Evolutionary conservation across 768 basidiomycete genomes (phyloP).

Genomic region (Agaricus sinodeliciosus): DNA sequence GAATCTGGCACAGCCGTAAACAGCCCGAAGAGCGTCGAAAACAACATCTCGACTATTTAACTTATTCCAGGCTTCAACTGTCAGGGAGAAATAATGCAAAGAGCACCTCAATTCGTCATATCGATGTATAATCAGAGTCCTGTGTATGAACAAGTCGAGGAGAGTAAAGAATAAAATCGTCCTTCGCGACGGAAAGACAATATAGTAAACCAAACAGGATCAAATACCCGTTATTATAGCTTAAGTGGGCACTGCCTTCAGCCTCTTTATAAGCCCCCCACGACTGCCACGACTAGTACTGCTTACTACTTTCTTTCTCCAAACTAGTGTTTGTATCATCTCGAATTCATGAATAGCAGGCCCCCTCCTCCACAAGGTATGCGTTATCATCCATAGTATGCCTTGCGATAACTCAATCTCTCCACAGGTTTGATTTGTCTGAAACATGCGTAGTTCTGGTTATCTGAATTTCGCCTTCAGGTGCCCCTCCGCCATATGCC

Average conservation of each 20-base stretch:
- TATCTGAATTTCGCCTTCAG: conserved; percentile 17
- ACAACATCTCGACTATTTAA: too few relatives aligned
- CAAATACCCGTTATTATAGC: neutral
- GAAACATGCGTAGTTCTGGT: too few relatives aligned
- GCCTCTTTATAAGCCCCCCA: conserved; percentile 1
- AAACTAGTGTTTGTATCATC: neutral
- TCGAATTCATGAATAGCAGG: conserved; percentile 26
- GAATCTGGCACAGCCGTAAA: too few relatives aligned
- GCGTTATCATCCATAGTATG: conserved; percentile 5
- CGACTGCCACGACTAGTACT: neutral
- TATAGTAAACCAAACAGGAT: conserved; percentile 2
- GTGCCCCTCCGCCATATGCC: conserved; percentile 51
- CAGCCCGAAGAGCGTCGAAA: too few relatives aligned
- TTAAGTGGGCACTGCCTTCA: conserved; percentile 6
- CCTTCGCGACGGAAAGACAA: neutral
- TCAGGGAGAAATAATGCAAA: too few relatives aligned
- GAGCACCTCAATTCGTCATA: too few relatives aligned
- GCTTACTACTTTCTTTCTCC: neutral
- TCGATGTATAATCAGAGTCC: too few relatives aligned
- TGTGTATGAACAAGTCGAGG: neutral
- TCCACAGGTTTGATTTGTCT: too few relatives aligned
- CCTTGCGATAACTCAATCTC: too few relatives aligned
- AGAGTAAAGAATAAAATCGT: neutral
- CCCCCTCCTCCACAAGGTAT: conserved; percentile 35
- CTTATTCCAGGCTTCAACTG: neutral